These are phyloP conservation scores for Phytopythium montanum DNA, from an alignment of 352 stramenopile species.

Conservation along the genomic window DNA sequence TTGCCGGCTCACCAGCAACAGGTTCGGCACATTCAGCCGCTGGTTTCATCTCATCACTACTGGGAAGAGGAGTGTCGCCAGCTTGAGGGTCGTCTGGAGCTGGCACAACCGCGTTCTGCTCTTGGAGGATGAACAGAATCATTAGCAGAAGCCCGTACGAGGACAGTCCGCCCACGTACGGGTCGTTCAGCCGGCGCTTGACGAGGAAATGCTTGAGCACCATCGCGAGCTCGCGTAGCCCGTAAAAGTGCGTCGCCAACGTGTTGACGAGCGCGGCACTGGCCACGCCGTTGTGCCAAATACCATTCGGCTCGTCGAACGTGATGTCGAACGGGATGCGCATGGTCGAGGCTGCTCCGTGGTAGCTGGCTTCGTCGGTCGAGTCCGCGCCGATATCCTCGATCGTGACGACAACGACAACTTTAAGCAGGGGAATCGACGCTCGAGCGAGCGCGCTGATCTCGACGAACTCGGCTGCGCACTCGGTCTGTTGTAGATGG, in stretches of 20 bases:
- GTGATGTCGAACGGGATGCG: conserved; percentile 81
- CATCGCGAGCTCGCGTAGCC: conserved; percentile 76
- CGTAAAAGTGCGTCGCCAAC: conserved; percentile 67
- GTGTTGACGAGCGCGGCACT: conserved; percentile 68
- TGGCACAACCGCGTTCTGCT: conserved; percentile 48
- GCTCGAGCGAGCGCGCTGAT: conserved; percentile 74
- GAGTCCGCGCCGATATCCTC: background rate
- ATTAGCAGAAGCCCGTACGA: conserved; percentile 87
- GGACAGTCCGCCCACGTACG: conserved; percentile 87
- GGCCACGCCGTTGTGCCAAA: conserved; percentile 67
- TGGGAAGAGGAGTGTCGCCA: background rate
- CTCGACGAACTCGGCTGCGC: conserved; percentile 29
- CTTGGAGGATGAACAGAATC: conserved; percentile 62
- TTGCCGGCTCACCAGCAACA: background rate
- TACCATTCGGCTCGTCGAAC: conserved; percentile 61
- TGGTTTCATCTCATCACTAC: background rate
- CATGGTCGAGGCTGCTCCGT: conserved; percentile 11
- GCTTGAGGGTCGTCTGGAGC: conserved; percentile 10
- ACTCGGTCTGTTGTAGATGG: conserved; percentile 13
- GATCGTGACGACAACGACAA: conserved; percentile 40
- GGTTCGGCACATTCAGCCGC: background rate
- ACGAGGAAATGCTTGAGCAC: conserved; percentile 90
- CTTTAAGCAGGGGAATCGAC: conserved; percentile 76
- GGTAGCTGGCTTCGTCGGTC: background rate
- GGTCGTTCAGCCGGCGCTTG: conserved; percentile 85